Evolutionary conservation across 441 rosid genomes (phyloP).

Genomic region (Croton laevigatus): DNA sequence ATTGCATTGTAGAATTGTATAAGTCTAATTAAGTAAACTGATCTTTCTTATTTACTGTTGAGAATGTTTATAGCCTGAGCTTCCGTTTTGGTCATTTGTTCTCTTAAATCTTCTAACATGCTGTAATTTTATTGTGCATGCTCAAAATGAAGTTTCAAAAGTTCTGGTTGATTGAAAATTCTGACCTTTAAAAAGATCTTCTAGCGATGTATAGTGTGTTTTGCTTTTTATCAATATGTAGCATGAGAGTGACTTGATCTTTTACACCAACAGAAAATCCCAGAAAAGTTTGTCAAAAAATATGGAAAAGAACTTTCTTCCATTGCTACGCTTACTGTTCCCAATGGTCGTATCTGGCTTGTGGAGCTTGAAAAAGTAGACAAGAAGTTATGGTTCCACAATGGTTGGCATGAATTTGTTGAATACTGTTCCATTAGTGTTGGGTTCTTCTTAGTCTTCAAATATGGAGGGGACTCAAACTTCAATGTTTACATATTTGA

Average conservation of each 20-base stretch:
- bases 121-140: not conserved
- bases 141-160: not conserved
- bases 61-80: not conserved
- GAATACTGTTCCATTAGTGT: conserved; percentile 27
- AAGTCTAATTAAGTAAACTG: not conserved
- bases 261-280: conserved; percentile 35
- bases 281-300: conserved; percentile 38
- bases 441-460: conserved; percentile 35
- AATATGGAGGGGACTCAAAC: conserved; percentile 33
- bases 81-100: not conserved
- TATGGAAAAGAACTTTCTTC: conserved; percentile 37
- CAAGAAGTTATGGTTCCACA: conserved; percentile 32
- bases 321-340: conserved; percentile 25
- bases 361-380: conserved; percentile 31
- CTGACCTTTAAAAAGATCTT: not conserved
- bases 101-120: not conserved
- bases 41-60: too few species aligned
- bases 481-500: conserved; percentile 36
- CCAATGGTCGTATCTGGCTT: conserved; percentile 36
- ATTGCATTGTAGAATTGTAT: not conserved
- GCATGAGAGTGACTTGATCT: conserved; percentile 11
- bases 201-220: not conserved
- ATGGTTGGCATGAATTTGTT: conserved; percentile 43
- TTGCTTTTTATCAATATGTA: not conserved
- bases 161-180: not conserved